These are phyloP conservation scores for Linum trigynum DNA, from an alignment of 345 rosid genomes.

Conservation along the genomic window DNA sequence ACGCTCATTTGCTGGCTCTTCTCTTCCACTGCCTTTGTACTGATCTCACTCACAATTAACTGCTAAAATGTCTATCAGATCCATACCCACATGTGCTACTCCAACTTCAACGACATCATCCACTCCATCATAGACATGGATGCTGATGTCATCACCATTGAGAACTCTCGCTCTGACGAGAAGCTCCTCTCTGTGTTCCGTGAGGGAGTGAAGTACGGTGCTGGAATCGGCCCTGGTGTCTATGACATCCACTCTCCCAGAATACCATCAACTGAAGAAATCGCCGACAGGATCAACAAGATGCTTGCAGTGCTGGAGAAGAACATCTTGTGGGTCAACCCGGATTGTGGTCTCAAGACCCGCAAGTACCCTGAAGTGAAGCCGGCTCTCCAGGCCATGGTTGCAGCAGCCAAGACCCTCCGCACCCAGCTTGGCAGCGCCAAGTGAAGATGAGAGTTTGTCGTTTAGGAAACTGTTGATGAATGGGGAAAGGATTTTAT, in stretches of 20 bases:
- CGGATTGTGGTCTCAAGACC: conserved; percentile 95
- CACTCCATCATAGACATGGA: conserved; percentile 97
- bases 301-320: conserved; percentile 90
- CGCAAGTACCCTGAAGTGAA: conserved; percentile 85
- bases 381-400: conserved; percentile 88
- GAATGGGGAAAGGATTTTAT: conserved; percentile 6
- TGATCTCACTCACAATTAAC: no score
- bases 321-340: conserved; percentile 95
- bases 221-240: conserved; percentile 96
- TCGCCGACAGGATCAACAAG: conserved; percentile 87
- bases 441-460: conserved; percentile 36
- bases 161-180: conserved; percentile 98
- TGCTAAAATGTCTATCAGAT: conserved; percentile 71
- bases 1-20: conserved; percentile 83
- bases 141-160: conserved; percentile 94
- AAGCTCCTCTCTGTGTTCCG: conserved; percentile 96
- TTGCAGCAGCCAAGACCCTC: conserved; percentile 81
- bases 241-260: conserved; percentile 96
- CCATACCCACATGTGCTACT: conserved; percentile 99
- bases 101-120: conserved; percentile 94
- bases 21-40: no score
- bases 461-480: not conserved
- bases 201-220: conserved; percentile 93
- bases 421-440: conserved; percentile 78
- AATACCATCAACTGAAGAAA: conserved; percentile 86